These are phyloP conservation scores for Dactylonectria macrodidyma DNA, from an alignment of 2,329 filamentous ascomycete species.

Conservation along the genomic window DNA sequence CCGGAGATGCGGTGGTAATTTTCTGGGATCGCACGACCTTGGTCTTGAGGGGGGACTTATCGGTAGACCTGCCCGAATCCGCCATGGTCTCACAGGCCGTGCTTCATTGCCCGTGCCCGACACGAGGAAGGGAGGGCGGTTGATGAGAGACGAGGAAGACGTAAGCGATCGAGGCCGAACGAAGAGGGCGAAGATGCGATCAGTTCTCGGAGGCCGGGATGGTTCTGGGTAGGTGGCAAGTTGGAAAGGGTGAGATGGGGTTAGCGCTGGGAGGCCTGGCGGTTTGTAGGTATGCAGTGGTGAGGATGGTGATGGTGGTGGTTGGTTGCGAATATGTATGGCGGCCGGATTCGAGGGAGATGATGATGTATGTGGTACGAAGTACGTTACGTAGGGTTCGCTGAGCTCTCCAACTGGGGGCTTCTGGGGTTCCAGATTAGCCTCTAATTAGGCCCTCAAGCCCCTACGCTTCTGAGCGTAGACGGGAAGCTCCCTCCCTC, in stretches of 20 bases:
- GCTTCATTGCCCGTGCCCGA: constrained; percentile 50
- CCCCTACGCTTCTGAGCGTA: background rate
- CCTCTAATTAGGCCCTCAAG: constrained; percentile 6
- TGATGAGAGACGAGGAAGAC: constrained; percentile 30
- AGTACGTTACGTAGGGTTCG: background rate
- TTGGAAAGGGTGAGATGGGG: background rate
- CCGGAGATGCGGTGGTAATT: constrained; percentile 57
- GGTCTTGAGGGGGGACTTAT: constrained; percentile 53
- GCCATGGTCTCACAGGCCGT: constrained; percentile 57
- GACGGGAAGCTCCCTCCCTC: constrained; percentile 4
- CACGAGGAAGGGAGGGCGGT: constrained; percentile 20
- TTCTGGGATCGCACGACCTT: constrained; percentile 67
- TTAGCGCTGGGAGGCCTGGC: background rate
- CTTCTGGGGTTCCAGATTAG: constrained; percentile 2
- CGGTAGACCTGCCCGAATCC: constrained; percentile 56
- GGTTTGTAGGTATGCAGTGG: background rate
- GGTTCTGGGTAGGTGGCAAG: background rate
- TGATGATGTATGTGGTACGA: constrained; percentile 10
- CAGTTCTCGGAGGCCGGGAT: background rate
- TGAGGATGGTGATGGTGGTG: background rate
- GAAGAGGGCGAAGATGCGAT: background rate
- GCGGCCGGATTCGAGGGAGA: constrained; percentile 1
- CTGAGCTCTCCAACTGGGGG: background rate
- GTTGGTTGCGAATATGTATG: background rate
- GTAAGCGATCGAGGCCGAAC: constrained; percentile 2